Conservation (phyloP, 345 rosid genomes). For the Gossypium ekmanianum region DNA sequence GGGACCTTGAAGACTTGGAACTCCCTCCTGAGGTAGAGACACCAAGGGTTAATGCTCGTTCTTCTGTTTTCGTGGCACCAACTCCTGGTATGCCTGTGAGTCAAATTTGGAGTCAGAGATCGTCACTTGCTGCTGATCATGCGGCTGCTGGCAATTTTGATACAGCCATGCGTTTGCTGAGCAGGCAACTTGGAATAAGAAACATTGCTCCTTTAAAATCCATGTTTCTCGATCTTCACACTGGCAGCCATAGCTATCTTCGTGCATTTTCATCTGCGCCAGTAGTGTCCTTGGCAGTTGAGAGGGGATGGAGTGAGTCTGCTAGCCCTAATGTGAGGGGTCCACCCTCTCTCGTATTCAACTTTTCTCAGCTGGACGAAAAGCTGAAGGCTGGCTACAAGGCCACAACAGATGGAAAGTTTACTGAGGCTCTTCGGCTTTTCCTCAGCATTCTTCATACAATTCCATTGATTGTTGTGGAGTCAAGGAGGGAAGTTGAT, state of each 20-base stretch:
- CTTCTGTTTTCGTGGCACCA: constrained; percentile 74
- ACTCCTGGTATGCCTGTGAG: constrained; percentile 83
- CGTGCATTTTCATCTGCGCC: constrained; percentile 83
- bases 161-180: constrained; percentile 86
- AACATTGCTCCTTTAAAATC: constrained; percentile 70
- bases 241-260: constrained; percentile 76
- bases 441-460: constrained; percentile 83
- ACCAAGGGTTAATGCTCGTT: constrained; percentile 58
- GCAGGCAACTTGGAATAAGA: constrained; percentile 82
- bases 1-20: constrained; percentile 93
- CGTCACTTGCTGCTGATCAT: constrained; percentile 91
- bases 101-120: constrained; percentile 84
- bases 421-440: constrained; percentile 68
- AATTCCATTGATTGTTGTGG: constrained; percentile 85
- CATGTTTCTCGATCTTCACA: constrained; percentile 67
- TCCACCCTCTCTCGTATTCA: constrained; percentile 78
- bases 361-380: constrained; percentile 80
- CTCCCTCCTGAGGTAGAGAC: constrained; percentile 89
- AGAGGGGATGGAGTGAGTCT: constrained; percentile 78
- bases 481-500: constrained; percentile 94
- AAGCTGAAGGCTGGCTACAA: constrained; percentile 88
- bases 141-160: constrained; percentile 91
- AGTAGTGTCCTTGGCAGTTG: constrained; percentile 70
- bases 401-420: constrained; percentile 78
- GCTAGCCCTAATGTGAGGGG: constrained; percentile 80